Percentiles rank a stretch among this genome's conserved stretches.
Conservation (phyloP, 306 rosid species). For the Quillaja saponaria region DNA sequence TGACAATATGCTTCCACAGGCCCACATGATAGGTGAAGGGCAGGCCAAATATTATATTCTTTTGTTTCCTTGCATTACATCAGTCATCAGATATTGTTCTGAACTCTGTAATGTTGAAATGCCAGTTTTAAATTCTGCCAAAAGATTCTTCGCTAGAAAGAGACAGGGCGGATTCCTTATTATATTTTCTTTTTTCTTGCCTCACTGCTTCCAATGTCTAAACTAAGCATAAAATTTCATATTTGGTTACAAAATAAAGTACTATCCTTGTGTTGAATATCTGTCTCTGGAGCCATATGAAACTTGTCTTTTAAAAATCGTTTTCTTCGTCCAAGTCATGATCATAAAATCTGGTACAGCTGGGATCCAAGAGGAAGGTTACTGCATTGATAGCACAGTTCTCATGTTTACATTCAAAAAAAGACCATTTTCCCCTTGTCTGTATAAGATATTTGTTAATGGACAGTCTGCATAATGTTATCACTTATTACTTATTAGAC, state of each 20-base stretch:
- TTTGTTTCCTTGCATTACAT: not conserved
- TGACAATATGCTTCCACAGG: conserved; percentile 49
- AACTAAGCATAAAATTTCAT: no score
- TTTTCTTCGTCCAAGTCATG: conserved; percentile 19
- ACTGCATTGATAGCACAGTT: conserved; percentile 21
- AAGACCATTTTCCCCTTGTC: not conserved
- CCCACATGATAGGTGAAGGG: conserved; percentile 84
- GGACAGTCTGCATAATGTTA: no score
- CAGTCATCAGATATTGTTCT: not conserved
- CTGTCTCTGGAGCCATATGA: conserved; percentile 4
- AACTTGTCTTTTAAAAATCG: conserved; percentile 6
- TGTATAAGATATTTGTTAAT: not conserved
- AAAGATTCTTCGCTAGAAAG: not conserved
- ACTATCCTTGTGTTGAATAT: conserved; percentile 9
- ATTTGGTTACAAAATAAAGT: not conserved
- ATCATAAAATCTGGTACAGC: conserved; percentile 39
- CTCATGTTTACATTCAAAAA: conserved; percentile 2
- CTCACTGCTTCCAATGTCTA: conserved; percentile 12
- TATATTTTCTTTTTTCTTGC: conserved; percentile 7
- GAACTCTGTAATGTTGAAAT: not conserved
- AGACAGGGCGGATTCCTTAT: no score
- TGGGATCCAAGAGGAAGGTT: conserved; percentile 81
- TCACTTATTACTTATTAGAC: no score
- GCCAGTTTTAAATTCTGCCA: not conserved
- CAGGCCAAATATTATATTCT: conserved; percentile 25